Evolutionary conservation across 1,284 basidiomycete genomes (phyloP), one percentile per base, ranked within the genome.

Genomic region (Jaminaea rosea): DNA sequence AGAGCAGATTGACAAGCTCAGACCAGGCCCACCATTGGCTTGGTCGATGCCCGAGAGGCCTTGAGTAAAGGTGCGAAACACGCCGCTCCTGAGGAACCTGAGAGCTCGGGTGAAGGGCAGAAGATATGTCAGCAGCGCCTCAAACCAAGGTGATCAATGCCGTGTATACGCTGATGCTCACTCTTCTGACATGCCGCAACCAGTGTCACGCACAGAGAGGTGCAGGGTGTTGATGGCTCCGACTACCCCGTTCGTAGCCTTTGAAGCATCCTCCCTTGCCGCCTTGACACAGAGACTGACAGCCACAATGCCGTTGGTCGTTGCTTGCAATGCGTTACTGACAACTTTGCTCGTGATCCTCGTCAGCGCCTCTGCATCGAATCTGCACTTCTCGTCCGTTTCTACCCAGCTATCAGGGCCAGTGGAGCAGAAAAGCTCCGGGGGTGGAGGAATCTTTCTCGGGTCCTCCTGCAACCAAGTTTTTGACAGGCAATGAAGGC

Each of bases 261-360:
- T 32, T n/a, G n/a, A n/a, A n/a, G n/a, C n/a, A n/a, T n/a, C n/a
- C 39, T 10, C 49, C 44, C 5, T 52, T 53, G 10, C 47, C 15
- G 3, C 49, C 52, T 42, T 42, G 6, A 42, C 44, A 8, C 24
- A 4, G 8, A 46, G 27, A n/a, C 28, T 46, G 29, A 49, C 48
- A 8, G 11, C 13, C 10, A 51, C 44, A n/a, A 51, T 42, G 9
- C 49, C 49, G 6, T 24, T n/a, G n/a, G 19, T 26, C 6, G 49
- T 51, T 7, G 49, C 49, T 26, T 51, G 42, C n/a, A 51, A 15
- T 17, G 48, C 49, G 32, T 51, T 51, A 9, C 21, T 17, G 15
- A 51, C 42, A 17, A 51, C 31, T 26, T 51, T 51, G 23, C 15
- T 26, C 15, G 32, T n/a, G 28, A 51, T 49, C 10, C 47, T 21